phyloP scores from a whole-genome alignment of 352 stramenopile species.

The Phytophthora pini region DNA sequence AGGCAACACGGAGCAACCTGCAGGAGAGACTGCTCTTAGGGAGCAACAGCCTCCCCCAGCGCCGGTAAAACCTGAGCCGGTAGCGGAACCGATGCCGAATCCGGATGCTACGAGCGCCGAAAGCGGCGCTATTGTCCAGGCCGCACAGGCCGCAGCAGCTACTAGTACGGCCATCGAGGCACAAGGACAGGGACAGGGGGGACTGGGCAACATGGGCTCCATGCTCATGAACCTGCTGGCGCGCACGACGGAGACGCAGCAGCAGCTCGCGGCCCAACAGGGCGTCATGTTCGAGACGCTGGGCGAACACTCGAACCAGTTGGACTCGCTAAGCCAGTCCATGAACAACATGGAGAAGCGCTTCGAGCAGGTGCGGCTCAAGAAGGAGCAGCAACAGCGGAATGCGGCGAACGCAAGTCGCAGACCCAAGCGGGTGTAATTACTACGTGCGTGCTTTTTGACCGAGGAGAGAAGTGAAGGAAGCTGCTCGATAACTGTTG shows the following conservation, averaged over 20 bases:
- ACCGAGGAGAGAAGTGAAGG: conserved; percentile 20
- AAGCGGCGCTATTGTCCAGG: conserved; percentile 54
- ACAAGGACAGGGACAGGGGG: conserved; percentile 60
- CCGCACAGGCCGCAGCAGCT: conserved; percentile 32
- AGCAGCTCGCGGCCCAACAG: conserved; percentile 85
- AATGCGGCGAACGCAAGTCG: conserved; percentile 29
- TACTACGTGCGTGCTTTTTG: conserved; percentile 4
- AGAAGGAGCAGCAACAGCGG: conserved; percentile 52
- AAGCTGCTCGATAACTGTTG: conserved; percentile 26
- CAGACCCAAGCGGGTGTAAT: conserved; percentile 39
- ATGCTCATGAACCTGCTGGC: conserved; percentile 91
- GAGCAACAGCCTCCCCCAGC: conserved; percentile 48
- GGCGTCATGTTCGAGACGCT: conserved; percentile 90
- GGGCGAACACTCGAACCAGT: conserved; percentile 81
- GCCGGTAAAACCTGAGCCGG: conserved; percentile 44
- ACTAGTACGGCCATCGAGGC: conserved; percentile 76
- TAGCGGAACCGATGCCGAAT: conserved; percentile 7
- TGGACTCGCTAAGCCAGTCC: conserved; percentile 75
- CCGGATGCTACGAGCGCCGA: conserved; percentile 31
- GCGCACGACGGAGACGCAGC: conserved; percentile 85
- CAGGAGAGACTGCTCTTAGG: conserved; percentile 62
- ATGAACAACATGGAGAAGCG: conserved; percentile 81
- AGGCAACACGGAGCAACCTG: conserved; percentile 47
- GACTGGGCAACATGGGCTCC: conserved; percentile 85
- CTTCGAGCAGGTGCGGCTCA: conserved; percentile 83